Evolutionary conservation across 345 rosid species (phyloP).

Genomic region (Eucalyptus urophylla): DNA sequence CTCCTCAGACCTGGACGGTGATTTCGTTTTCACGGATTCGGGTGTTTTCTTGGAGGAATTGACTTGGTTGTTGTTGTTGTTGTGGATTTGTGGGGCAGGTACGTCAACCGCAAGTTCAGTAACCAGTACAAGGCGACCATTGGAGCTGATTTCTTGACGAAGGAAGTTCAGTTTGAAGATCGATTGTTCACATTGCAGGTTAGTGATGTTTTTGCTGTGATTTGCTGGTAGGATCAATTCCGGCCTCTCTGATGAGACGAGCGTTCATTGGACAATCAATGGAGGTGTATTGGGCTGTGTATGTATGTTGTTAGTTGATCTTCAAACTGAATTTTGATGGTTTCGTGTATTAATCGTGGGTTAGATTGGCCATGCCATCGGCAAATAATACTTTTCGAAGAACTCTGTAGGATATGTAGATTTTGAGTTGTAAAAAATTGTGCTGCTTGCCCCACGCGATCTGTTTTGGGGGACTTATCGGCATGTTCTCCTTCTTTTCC

Average conservation of each 20-base stretch:
- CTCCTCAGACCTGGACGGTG: background rate
- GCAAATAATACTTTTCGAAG: background rate
- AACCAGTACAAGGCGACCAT: slow-evolving; percentile 34
- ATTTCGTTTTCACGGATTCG: background rate
- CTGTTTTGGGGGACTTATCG: background rate
- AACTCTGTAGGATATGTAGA: background rate
- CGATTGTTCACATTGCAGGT: slow-evolving; percentile 34
- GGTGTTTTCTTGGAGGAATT: background rate
- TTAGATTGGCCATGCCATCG: background rate
- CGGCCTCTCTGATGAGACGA: background rate
- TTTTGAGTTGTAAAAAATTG: background rate
- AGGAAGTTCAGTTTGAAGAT: slow-evolving; percentile 32
- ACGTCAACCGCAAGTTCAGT: slow-evolving; percentile 27
- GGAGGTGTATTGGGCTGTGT: background rate
- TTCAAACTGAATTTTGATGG: background rate
- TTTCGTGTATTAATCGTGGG: background rate
- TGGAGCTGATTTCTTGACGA: slow-evolving; percentile 28
- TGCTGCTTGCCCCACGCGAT: background rate
- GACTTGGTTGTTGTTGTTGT: background rate
- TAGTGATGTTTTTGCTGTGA: background rate
- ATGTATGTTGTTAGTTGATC: background rate
- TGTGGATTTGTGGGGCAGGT: slow-evolving; percentile 1
- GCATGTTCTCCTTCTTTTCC: background rate
- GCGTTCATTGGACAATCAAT: background rate
- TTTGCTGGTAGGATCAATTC: background rate